A percentile compares a stretch with the other conserved stretches of the same genome.
These are phyloP conservation scores for Leccinum pachyderme DNA, from an alignment of 1,284 basidiomycete genomes.

Conservation along the genomic window DNA sequence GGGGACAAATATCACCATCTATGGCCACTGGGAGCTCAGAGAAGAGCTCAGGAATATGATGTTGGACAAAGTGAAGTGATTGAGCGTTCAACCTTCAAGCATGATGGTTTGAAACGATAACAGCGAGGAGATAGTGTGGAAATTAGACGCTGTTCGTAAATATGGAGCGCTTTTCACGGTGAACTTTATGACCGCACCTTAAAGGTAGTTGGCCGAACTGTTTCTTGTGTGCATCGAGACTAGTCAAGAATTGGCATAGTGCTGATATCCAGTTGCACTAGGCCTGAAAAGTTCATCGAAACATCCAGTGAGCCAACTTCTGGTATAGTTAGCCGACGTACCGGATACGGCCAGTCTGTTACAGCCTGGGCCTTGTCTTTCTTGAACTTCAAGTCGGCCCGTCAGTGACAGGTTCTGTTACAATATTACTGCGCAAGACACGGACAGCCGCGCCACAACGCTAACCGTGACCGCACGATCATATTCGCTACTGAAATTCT, in stretches of 20 bases:
- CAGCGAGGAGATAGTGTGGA: slow-evolving; percentile 9
- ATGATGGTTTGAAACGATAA: neutral
- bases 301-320: neutral
- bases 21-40: neutral
- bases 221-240: neutral
- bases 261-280: slow-evolving; percentile 10
- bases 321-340: neutral
- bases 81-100: neutral
- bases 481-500: neutral
- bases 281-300: slow-evolving; percentile 16
- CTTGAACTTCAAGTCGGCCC: neutral
- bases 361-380: neutral
- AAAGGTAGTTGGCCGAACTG: neutral
- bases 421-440: neutral
- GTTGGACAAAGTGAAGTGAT: neutral
- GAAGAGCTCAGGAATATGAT: neutral
- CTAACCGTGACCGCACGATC: neutral
- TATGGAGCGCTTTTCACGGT: neutral
- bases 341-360: neutral
- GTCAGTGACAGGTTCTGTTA: neutral
- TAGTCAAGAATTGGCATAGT: slow-evolving; percentile 1
- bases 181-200: slow-evolving; percentile 9
- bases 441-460: neutral
- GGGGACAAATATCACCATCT: neutral
- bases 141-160: slow-evolving; percentile 8